These are phyloP conservation scores for Alternaria atra DNA, from an alignment of 2,329 filamentous ascomycete genomes.

Conservation along the genomic window DNA sequence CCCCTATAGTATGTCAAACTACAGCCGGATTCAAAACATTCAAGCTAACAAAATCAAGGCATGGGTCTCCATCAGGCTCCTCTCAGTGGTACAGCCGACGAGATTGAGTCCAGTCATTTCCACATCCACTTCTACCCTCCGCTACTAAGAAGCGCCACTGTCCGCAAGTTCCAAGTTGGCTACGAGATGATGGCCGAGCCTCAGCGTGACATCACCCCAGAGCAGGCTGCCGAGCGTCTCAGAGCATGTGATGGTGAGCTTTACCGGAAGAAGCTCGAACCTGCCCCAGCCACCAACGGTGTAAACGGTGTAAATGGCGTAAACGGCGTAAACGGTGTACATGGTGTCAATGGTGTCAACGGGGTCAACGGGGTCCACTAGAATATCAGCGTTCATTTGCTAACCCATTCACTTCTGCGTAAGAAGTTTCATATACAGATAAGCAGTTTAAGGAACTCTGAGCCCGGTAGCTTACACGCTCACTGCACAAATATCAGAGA, in stretches of 20 bases:
- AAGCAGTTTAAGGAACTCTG: not conserved
- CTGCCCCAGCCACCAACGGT: conserved; percentile 23
- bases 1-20: conserved; percentile 77
- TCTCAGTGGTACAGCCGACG: conserved; percentile 79
- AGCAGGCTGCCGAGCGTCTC: conserved; percentile 85
- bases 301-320: conserved; percentile 28
- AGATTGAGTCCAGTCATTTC: conserved; percentile 87
- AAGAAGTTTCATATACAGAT: conserved; percentile 1
- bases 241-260: conserved; percentile 80
- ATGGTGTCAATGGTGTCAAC: conserved; percentile 21
- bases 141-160: conserved; percentile 87
- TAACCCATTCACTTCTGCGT: not conserved
- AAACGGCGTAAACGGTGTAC: conserved; percentile 20
- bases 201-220: conserved; percentile 97
- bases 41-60: conserved; percentile 56
- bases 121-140: conserved; percentile 99
- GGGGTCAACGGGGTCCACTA: conserved; percentile 17
- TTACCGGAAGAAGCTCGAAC: conserved; percentile 71
- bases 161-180: conserved; percentile 95
- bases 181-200: conserved; percentile 97
- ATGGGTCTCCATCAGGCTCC: conserved; percentile 97
- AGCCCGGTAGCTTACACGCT: conserved; percentile 1
- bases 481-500: not conserved
- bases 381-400: not conserved
- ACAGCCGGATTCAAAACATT: not conserved